Percentiles rank a stretch among this genome's conserved stretches.
Evolutionary conservation across 495 filamentous ascomycete species (phyloP).

Genomic region (Penicillium goetzii): DNA sequence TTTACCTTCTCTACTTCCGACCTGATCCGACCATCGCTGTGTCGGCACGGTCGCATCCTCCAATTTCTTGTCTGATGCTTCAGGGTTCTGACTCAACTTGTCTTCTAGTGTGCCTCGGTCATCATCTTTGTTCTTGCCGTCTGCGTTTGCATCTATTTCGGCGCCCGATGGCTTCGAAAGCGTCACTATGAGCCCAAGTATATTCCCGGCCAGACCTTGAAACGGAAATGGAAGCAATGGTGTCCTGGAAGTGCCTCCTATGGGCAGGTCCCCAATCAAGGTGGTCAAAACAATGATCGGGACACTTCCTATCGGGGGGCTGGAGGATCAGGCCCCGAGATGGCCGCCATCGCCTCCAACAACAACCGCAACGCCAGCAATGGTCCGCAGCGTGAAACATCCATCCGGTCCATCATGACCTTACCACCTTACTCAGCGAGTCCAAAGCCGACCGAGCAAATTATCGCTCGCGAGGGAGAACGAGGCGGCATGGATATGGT

Average conservation of each 20-base stretch:
- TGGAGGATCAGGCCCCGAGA: slow-evolving; percentile 32
- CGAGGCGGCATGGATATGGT: slow-evolving; percentile 90
- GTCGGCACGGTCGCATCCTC: slow-evolving; percentile 1
- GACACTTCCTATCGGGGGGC: slow-evolving; percentile 34
- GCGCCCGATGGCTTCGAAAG: slow-evolving; percentile 52
- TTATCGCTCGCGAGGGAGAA: slow-evolving; percentile 91
- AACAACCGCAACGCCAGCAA: slow-evolving; percentile 16
- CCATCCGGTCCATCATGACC: slow-evolving; percentile 88
- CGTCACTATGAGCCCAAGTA: slow-evolving; percentile 58
- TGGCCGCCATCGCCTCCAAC: slow-evolving; percentile 22
- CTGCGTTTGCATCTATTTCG: slow-evolving; percentile 49
- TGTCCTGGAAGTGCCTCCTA: slow-evolving; percentile 47
- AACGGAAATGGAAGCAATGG: slow-evolving; percentile 65
- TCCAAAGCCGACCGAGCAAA: slow-evolving; percentile 73
- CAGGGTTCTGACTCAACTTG: slow-evolving; percentile 11
- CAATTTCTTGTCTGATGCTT: background rate
- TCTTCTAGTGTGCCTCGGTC: slow-evolving; percentile 36
- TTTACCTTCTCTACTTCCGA: slow-evolving; percentile 15
- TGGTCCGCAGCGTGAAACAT: slow-evolving; percentile 80
- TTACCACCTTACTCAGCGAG: slow-evolving; percentile 77
- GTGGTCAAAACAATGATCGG: slow-evolving; percentile 24
- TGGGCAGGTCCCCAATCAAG: slow-evolving; percentile 42
- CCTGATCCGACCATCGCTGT: slow-evolving; percentile 5
- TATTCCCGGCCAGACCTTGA: slow-evolving; percentile 60
- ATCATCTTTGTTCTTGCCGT: slow-evolving; percentile 44